Percentiles rank a stretch among this genome's conserved stretches.
These are phyloP conservation scores for Gnomoniopsis smithogilvyi DNA, from an alignment of 2,329 filamentous ascomycete species.

Conservation along the genomic window DNA sequence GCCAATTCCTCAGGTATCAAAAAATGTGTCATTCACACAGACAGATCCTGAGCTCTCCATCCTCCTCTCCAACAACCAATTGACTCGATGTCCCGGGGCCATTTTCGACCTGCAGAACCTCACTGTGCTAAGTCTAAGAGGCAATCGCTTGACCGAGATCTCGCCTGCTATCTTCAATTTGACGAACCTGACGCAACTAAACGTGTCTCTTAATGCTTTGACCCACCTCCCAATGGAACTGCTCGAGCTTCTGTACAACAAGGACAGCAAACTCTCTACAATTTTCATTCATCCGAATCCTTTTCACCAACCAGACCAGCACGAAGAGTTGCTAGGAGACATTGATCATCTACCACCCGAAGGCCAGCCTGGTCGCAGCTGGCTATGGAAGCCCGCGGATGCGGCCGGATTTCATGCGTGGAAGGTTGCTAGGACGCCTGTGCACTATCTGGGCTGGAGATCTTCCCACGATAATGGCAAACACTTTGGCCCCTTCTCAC, in stretches of 20 bases:
- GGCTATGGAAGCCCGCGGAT: not conserved
- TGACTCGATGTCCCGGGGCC: slow-evolving; percentile 54
- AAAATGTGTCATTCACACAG: slow-evolving; percentile 57
- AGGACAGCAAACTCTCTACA: slow-evolving; percentile 40
- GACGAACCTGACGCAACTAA: slow-evolving; percentile 57
- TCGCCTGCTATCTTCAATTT: slow-evolving; percentile 58
- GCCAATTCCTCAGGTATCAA: slow-evolving; percentile 50
- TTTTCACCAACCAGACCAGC: slow-evolving; percentile 39
- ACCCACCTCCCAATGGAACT: slow-evolving; percentile 61
- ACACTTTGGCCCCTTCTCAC: slow-evolving; percentile 19
- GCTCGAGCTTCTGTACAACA: slow-evolving; percentile 48
- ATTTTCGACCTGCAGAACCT: slow-evolving; percentile 61
- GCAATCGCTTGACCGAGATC: slow-evolving; percentile 59
- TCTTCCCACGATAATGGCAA: slow-evolving; percentile 18
- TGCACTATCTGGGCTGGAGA: slow-evolving; percentile 9
- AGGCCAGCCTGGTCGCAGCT: not conserved
- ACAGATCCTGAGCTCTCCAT: slow-evolving; percentile 58
- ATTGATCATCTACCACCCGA: not conserved
- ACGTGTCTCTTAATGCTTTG: slow-evolving; percentile 63
- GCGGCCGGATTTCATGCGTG: not conserved
- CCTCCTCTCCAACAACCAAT: slow-evolving; percentile 57
- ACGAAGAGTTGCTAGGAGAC: slow-evolving; percentile 10
- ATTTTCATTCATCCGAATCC: slow-evolving; percentile 63
- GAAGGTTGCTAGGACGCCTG: slow-evolving; percentile 13
- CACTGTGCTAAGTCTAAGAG: slow-evolving; percentile 63